Percentiles rank a stretch among this genome's conserved stretches.
phyloP scores from a whole-genome alignment of 1,284 basidiomycete genomes.

The Leccinum pachyderme region DNA sequence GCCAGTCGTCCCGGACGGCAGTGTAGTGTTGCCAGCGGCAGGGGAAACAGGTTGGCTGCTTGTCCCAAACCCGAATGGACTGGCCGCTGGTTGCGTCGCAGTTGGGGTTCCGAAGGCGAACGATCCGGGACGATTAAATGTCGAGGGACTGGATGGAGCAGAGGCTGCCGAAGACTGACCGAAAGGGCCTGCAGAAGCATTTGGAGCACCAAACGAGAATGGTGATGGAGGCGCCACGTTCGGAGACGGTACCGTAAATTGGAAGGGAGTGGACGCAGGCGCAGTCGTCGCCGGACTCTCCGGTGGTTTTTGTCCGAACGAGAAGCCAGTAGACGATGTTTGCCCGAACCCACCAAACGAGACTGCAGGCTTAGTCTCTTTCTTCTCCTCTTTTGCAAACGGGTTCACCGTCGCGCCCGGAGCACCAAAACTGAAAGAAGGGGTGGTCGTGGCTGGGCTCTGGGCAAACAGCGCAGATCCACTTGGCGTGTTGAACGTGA shows the following conservation, averaged over 20 bases:
- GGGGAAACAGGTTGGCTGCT: slow-evolving; percentile 59
- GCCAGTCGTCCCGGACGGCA: slow-evolving; percentile 43
- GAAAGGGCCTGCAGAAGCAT: slow-evolving; percentile 43
- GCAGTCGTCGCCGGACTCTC: slow-evolving; percentile 38
- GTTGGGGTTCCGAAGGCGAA: slow-evolving; percentile 41
- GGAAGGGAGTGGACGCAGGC: slow-evolving; percentile 40
- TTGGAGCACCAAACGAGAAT: slow-evolving; percentile 46
- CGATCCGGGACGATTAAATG: slow-evolving; percentile 35
- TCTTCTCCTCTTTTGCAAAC: slow-evolving; percentile 35
- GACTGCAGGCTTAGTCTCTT: slow-evolving; percentile 26
- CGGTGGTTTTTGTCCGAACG: slow-evolving; percentile 35
- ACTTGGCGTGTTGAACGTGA: slow-evolving; percentile 41
- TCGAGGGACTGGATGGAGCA: slow-evolving; percentile 55
- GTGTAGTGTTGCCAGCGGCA: slow-evolving; percentile 35
- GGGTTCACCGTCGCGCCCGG: slow-evolving; percentile 24
- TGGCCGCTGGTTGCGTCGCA: slow-evolving; percentile 25
- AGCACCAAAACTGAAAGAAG: slow-evolving; percentile 32
- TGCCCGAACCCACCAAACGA: slow-evolving; percentile 34
- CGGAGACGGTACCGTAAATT: slow-evolving; percentile 42
- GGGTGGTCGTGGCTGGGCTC: slow-evolving; percentile 28
- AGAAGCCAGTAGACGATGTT: slow-evolving; percentile 30
- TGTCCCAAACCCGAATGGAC: slow-evolving; percentile 33
- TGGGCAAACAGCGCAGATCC: slow-evolving; percentile 42
- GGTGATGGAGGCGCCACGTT: slow-evolving; percentile 36
- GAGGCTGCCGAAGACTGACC: slow-evolving; percentile 40